phyloP scores from a whole-genome alignment of 2,329 filamentous ascomycete genomes.

The Uncinocarpus reesii region DNA sequence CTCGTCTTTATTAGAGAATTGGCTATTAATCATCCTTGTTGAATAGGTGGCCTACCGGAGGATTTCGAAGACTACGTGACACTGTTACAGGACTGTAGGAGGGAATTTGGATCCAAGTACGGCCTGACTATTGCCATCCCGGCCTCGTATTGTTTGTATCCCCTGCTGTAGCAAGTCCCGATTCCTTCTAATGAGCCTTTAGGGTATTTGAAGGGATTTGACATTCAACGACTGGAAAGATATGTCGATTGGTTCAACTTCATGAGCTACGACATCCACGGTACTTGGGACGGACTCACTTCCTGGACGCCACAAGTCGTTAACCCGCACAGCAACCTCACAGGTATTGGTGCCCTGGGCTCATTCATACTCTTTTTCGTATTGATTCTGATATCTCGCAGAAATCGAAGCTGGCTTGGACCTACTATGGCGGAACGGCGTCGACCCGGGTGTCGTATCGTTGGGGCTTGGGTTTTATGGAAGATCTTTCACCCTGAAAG shows the following conservation, averaged over 20 bases:
- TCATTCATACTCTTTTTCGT: neutral
- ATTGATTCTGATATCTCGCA: constrained; percentile 11
- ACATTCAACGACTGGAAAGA: constrained; percentile 16
- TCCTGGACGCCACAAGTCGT: constrained; percentile 8
- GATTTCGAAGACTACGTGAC: constrained; percentile 6
- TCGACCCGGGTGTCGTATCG: constrained; percentile 23
- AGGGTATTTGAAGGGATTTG: constrained; percentile 22
- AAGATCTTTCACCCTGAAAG: constrained; percentile 32
- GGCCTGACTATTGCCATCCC: neutral
- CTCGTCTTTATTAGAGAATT: neutral
- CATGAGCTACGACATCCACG: constrained; percentile 23
- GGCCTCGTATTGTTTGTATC: neutral
- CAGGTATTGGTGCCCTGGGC: constrained; percentile 16
- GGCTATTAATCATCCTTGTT: too few relatives aligned
- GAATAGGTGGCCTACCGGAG: constrained; percentile 1
- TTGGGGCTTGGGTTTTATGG: constrained; percentile 42
- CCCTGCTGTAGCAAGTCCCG: neutral
- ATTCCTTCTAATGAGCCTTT: neutral
- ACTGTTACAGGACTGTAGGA: constrained; percentile 1
- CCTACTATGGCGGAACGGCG: constrained; percentile 22
- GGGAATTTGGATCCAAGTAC: constrained; percentile 1
- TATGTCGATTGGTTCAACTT: constrained; percentile 22
- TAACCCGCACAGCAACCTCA: constrained; percentile 22
- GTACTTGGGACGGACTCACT: constrained; percentile 6
- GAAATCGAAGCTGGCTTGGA: constrained; percentile 10